A percentile compares a stretch with the other conserved stretches of the same genome.
Evolutionary conservation across 1,139 yeast species (phyloP).

Genomic region (Saccharomyces hybrid): DNA sequence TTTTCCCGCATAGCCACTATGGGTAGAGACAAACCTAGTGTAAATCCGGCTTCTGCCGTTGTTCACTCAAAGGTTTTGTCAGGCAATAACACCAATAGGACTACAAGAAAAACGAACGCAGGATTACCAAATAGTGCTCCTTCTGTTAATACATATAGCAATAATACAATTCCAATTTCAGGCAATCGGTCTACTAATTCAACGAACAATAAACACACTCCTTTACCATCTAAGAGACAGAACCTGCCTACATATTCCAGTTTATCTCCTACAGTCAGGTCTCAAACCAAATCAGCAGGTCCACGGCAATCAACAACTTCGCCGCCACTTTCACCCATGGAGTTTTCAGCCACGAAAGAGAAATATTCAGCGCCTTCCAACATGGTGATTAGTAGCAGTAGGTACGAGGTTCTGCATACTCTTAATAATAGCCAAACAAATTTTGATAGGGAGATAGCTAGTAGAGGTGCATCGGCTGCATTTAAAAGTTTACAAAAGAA

Average conservation of each 20-base stretch:
- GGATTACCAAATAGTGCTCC: background rate
- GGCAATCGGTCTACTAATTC: background rate
- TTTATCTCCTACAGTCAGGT: background rate
- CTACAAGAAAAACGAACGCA: background rate
- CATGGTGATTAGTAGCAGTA: slow-evolving; percentile 30
- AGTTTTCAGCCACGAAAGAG: background rate
- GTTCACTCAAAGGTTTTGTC: background rate
- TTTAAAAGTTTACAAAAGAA: slow-evolving; percentile 24
- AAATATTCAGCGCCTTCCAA: slow-evolving; percentile 14
- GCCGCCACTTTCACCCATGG: slow-evolving; percentile 2
- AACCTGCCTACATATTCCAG: background rate
- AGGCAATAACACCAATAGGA: background rate
- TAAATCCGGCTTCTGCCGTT: background rate
- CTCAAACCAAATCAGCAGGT: background rate
- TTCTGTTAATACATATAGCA: background rate
- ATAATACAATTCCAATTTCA: background rate
- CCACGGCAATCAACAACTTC: background rate
- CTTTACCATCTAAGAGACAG: background rate
- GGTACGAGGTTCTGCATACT: slow-evolving; percentile 28
- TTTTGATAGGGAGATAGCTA: slow-evolving; percentile 20
- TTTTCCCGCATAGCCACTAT: background rate
- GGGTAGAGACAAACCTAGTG: background rate
- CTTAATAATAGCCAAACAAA: slow-evolving; percentile 10
- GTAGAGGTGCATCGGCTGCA: slow-evolving; percentile 32
- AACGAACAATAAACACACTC: background rate